These are phyloP conservation scores for Gamarada debralockiae DNA, from an alignment of 495 filamentous ascomycete species.

Conservation along the genomic window DNA sequence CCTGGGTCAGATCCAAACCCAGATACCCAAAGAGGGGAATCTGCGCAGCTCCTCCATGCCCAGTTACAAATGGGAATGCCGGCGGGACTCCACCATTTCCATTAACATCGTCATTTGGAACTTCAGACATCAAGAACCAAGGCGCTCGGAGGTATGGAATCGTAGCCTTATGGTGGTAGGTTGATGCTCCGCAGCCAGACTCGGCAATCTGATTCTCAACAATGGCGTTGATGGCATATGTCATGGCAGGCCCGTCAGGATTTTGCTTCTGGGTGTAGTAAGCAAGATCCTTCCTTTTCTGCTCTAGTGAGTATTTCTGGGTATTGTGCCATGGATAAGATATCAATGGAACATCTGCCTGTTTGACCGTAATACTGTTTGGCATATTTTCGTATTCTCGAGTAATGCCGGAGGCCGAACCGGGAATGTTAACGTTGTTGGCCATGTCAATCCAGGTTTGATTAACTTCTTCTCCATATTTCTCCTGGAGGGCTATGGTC, in stretches of 20 bases:
- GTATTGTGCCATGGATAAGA: too few relatives aligned
- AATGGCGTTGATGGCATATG: slow-evolving; percentile 49
- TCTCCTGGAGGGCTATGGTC: neutral
- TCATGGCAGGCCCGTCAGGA: slow-evolving; percentile 53
- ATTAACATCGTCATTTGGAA: slow-evolving; percentile 58
- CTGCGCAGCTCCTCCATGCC: slow-evolving; percentile 49
- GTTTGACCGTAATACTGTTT: slow-evolving; percentile 48
- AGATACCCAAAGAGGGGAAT: slow-evolving; percentile 49
- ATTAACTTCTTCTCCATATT: slow-evolving; percentile 16
- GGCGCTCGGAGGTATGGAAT: slow-evolving; percentile 51
- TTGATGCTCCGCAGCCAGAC: slow-evolving; percentile 48
- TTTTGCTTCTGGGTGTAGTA: slow-evolving; percentile 54
- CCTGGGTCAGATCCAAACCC: slow-evolving; percentile 39
- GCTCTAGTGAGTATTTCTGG: slow-evolving; percentile 46
- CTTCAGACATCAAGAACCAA: slow-evolving; percentile 61
- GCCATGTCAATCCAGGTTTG: slow-evolving; percentile 31
- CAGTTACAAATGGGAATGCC: slow-evolving; percentile 55
- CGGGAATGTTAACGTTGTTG: slow-evolving; percentile 30
- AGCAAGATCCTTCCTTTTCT: slow-evolving; percentile 45
- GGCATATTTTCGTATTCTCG: slow-evolving; percentile 60
- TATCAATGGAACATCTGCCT: slow-evolving; percentile 51
- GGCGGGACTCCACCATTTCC: slow-evolving; percentile 58
- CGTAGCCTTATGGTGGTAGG: slow-evolving; percentile 41
- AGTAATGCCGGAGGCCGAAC: slow-evolving; percentile 44
- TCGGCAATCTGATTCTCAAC: slow-evolving; percentile 43